Conservation (phyloP, 2,329 filamentous ascomycete genomes). For the Scedosporium boydii region DNA sequence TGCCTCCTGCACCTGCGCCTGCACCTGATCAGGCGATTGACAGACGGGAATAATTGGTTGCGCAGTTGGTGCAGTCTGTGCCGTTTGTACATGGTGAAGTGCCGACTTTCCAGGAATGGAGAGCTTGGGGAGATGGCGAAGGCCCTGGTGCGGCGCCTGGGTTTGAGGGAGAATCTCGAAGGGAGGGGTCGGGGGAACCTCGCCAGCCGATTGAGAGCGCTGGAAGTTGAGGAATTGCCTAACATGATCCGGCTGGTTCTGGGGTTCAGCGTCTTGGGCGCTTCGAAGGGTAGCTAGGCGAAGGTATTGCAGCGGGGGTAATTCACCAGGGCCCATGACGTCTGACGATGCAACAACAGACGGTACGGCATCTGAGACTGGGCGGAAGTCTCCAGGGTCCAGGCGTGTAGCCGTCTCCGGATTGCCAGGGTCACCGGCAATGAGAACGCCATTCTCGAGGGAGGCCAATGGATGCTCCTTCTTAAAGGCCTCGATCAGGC, state of each 20-base stretch:
- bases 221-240: constrained; percentile 87
- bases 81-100: constrained; percentile 12
- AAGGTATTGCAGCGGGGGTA: constrained; percentile 58
- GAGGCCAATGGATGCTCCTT: constrained; percentile 60
- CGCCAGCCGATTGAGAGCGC: constrained; percentile 41
- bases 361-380: constrained; percentile 64
- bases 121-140: constrained; percentile 52
- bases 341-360: constrained; percentile 90
- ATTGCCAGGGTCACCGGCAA: constrained; percentile 73
- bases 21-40: constrained; percentile 7
- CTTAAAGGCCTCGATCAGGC: constrained; percentile 64
- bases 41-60: constrained; percentile 9
- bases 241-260: constrained; percentile 87
- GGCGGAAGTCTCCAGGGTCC: constrained; percentile 19
- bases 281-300: constrained; percentile 50
- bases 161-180: constrained; percentile 36
- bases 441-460: constrained; percentile 50
- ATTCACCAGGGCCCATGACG: constrained; percentile 60
- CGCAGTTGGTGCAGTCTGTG: constrained; percentile 14
- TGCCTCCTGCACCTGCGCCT: constrained; percentile 4
- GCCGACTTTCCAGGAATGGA: constrained; percentile 40
- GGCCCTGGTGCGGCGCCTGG: constrained; percentile 38
- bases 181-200: constrained; percentile 60
- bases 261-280: constrained; percentile 57
- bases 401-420: constrained; percentile 45